Evolutionary conservation across 768 basidiomycete genomes (phyloP).

Genomic region (Solioccasus polychromus): DNA sequence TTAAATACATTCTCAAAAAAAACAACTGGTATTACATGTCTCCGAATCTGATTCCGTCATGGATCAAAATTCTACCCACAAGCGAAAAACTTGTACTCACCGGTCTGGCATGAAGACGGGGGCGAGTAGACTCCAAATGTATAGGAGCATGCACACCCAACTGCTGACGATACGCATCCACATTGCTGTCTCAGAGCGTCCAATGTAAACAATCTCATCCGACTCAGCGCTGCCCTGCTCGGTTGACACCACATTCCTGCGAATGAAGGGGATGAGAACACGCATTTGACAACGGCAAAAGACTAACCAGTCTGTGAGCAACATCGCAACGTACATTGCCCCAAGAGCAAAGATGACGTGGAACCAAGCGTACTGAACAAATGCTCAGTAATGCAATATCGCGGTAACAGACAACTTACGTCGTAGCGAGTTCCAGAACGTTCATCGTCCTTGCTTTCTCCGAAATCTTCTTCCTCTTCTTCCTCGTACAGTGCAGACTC

Average conservation of each 20-base stretch:
- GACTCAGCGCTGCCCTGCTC: constrained; percentile 46
- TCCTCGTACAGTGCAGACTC: constrained; percentile 84
- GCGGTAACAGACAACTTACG: constrained; percentile 38
- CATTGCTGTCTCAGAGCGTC: constrained; percentile 95
- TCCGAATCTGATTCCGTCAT: constrained; percentile 25
- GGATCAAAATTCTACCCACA: constrained; percentile 6
- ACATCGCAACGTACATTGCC: constrained; percentile 96
- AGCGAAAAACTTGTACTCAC: constrained; percentile 38
- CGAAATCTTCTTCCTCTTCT: constrained; percentile 67
- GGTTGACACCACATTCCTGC: constrained; percentile 73
- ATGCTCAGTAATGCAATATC: not conserved
- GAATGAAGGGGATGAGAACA: constrained; percentile 4
- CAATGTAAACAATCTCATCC: constrained; percentile 83
- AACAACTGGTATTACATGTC: constrained; percentile 18
- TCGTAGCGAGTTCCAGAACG: constrained; percentile 93
- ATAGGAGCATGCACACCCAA: constrained; percentile 88
- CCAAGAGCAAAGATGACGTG: constrained; percentile 96
- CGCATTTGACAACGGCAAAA: not conserved
- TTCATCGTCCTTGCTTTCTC: constrained; percentile 88
- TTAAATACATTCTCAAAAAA: no score
- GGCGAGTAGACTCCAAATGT: constrained; percentile 84
- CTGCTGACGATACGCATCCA: constrained; percentile 98
- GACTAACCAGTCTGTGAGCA: constrained; percentile 93
- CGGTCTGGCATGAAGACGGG: constrained; percentile 90
- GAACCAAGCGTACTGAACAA: constrained; percentile 91